Evolutionary conservation across 148 eudicot species (phyloP).

Genomic region (Polygonum aviculare): DNA sequence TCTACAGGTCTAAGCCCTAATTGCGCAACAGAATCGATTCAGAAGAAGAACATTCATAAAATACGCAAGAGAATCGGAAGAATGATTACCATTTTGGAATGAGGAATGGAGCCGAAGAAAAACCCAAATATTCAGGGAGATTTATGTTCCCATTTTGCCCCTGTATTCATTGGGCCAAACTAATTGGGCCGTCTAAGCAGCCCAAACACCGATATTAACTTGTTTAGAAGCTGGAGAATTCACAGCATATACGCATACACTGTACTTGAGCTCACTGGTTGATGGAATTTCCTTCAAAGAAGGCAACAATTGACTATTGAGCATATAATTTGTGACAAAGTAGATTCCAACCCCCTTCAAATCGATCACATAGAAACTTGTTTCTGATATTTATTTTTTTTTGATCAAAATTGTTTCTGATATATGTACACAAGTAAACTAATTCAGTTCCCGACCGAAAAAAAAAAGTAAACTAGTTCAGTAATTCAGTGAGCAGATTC

Average conservation of each 20-base stretch:
- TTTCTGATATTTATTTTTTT: too few relatives aligned
- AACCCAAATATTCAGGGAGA: not conserved
- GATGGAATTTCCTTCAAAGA: too few relatives aligned
- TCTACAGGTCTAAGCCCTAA: not conserved
- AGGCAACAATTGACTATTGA: too few relatives aligned
- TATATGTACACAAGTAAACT: not conserved
- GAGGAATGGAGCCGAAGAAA: not conserved
- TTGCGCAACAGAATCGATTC: not conserved
- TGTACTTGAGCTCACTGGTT: too few relatives aligned
- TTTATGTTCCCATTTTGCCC: not conserved
- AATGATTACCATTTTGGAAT: conserved; percentile 2
- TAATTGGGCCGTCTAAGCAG: not conserved
- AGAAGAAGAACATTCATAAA: not conserved
- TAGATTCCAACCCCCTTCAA: not conserved
- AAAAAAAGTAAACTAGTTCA: too few relatives aligned
- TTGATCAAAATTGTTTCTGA: not conserved
- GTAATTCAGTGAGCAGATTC: not conserved
- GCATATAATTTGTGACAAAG: not conserved
- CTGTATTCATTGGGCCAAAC: not conserved
- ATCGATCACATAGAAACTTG: not conserved
- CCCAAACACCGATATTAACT: not conserved
- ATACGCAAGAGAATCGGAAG: not conserved
- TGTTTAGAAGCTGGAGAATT: too few relatives aligned
- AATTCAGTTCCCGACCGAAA: too few relatives aligned
- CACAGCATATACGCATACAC: too few relatives aligned